Conservation (phyloP, 495 filamentous ascomycete species). For the Annulohypoxylon nitens region DNA sequence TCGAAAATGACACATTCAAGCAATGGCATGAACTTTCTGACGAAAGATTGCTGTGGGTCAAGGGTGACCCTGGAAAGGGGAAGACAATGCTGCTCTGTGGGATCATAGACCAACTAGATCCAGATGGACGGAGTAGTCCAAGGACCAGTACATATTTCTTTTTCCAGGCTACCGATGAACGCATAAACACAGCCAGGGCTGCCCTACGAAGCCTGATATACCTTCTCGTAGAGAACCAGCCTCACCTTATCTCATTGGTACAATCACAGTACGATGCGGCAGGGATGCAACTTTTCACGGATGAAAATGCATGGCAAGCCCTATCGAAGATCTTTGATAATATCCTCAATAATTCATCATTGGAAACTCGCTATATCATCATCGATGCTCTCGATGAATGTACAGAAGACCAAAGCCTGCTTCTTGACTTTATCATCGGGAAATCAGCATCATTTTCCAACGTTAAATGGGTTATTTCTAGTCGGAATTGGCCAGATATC, state of each 20-base stretch:
- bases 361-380: background rate
- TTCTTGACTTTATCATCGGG: background rate
- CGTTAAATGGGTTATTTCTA: background rate
- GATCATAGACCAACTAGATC: constrained; percentile 31
- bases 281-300: background rate
- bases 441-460: background rate
- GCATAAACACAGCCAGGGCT: background rate
- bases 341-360: background rate
- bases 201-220: background rate
- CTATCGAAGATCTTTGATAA: background rate
- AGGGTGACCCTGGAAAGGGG: constrained; percentile 61
- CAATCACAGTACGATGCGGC: background rate
- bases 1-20: background rate
- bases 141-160: background rate
- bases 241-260: background rate
- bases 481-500: background rate
- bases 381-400: background rate
- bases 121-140: background rate
- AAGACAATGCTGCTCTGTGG: constrained; percentile 66
- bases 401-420: background rate
- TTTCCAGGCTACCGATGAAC: background rate
- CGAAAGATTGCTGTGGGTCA: constrained; percentile 57
- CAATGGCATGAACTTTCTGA: background rate
- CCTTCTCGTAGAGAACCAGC: background rate
- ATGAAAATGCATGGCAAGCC: background rate